phyloP scores from a whole-genome alignment of 805 yeast species.

The Starmerella potacharoeniae region DNA sequence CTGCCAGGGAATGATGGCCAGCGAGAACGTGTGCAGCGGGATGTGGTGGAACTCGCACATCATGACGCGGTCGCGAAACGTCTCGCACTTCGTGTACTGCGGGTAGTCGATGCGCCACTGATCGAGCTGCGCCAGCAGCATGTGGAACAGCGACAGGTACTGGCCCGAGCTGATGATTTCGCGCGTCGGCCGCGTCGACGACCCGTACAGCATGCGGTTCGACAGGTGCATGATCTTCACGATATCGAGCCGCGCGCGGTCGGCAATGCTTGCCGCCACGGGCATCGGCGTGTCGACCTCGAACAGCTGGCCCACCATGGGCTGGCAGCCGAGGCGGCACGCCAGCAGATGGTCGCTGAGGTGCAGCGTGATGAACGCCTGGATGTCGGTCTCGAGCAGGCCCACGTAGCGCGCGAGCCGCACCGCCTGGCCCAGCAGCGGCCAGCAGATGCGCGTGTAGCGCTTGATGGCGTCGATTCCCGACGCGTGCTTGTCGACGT shows the following conservation, averaged over 20 bases:
- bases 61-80: conserved; percentile 51
- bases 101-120: conserved; percentile 61
- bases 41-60: conserved; percentile 78
- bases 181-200: conserved; percentile 27
- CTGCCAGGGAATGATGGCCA: conserved; percentile 41
- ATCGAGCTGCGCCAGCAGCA: conserved; percentile 64
- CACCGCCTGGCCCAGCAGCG: conserved; percentile 80
- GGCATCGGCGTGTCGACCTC: conserved; percentile 33
- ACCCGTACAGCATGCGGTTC: conserved; percentile 71
- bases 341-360: conserved; percentile 74
- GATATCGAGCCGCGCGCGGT: conserved; percentile 69
- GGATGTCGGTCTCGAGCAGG: conserved; percentile 59
- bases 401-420: conserved; percentile 81
- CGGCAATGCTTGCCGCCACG: conserved; percentile 26
- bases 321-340: conserved; percentile 64
- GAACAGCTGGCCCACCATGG: conserved; percentile 43
- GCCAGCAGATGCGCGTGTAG: conserved; percentile 67
- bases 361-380: conserved; percentile 73
- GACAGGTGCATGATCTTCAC: conserved; percentile 70
- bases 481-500: background rate
- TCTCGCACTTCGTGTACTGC: conserved; percentile 22
- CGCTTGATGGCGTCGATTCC: background rate
- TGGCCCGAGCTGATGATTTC: conserved; percentile 28
- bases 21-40: conserved; percentile 68
- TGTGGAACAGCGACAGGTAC: conserved; percentile 56